Conservation (phyloP, 73 alveolate species). For the Tetrahymena elliotti region DNA sequence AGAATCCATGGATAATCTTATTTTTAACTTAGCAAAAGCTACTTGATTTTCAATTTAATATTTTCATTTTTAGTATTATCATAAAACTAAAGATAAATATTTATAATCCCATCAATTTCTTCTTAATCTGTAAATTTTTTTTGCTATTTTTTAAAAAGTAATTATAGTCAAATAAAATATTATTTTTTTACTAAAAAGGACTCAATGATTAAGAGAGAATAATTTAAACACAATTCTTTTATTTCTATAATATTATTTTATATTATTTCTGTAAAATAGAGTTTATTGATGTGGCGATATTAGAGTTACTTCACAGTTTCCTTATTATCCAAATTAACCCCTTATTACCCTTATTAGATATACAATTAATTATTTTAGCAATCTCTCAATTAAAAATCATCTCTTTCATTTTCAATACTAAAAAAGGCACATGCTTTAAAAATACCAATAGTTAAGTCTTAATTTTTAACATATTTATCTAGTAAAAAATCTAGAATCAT, state of each 20-base stretch:
- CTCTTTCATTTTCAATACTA: background rate
- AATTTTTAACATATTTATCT: background rate
- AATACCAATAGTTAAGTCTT: background rate
- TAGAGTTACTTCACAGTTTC: background rate
- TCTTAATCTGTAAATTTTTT: background rate
- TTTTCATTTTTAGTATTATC: background rate
- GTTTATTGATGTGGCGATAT: background rate
- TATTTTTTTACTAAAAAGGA: background rate
- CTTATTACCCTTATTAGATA: background rate
- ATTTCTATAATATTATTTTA: background rate
- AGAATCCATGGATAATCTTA: background rate
- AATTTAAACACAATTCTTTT: background rate
- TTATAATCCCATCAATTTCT: background rate
- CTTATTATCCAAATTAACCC: background rate
- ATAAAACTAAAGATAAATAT: background rate
- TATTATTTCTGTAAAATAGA: background rate
- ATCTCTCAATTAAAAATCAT: background rate
- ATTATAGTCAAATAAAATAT: background rate
- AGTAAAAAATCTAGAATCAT: background rate
- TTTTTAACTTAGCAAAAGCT: background rate
- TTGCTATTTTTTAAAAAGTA: background rate
- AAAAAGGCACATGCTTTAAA: background rate
- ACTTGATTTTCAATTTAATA: background rate
- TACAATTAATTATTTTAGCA: background rate
- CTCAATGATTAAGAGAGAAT: background rate